Evolutionary conservation across 768 basidiomycete species (phyloP).

Genomic region (Chalciporus piperatus): DNA sequence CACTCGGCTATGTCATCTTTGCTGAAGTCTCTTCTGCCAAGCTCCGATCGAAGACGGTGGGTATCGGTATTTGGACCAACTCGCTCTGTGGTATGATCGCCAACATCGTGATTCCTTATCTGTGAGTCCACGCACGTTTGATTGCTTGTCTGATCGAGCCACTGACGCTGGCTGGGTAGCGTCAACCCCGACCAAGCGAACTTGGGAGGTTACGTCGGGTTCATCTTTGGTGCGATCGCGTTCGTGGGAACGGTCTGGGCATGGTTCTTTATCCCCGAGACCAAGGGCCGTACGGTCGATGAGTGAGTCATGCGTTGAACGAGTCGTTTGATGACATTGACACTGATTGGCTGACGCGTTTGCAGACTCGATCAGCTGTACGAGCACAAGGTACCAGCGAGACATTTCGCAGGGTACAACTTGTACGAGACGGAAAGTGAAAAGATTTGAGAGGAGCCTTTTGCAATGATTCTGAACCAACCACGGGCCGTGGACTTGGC

Average conservation of each 20-base stretch:
- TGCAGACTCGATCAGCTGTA: slow-evolving; percentile 30
- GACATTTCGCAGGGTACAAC: slow-evolving; percentile 20
- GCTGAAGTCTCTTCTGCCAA: slow-evolving; percentile 30
- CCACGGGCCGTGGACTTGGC: too few relatives aligned
- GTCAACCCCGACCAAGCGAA: slow-evolving; percentile 28
- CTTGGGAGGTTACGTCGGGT: slow-evolving; percentile 28
- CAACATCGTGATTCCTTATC: slow-evolving; percentile 28
- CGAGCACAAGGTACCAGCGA: slow-evolving; percentile 29
- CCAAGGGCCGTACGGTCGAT: slow-evolving; percentile 27
- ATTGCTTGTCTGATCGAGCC: too few relatives aligned
- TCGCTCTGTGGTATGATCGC: slow-evolving; percentile 25
- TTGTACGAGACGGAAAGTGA: slow-evolving; percentile 10
- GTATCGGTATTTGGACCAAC: slow-evolving; percentile 24
- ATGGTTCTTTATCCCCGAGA: slow-evolving; percentile 29
- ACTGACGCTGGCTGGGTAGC: slow-evolving; percentile 5
- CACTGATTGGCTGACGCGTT: background rate
- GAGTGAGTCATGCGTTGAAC: slow-evolving; percentile 18
- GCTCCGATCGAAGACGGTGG: slow-evolving; percentile 30
- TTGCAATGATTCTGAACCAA: background rate
- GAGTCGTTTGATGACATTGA: too few relatives aligned
- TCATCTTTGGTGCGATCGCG: slow-evolving; percentile 26
- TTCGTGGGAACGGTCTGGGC: slow-evolving; percentile 22
- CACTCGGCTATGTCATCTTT: slow-evolving; percentile 28
- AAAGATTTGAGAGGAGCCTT: background rate
- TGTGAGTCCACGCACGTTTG: slow-evolving; percentile 12